Evolutionary conservation across 768 basidiomycete species (phyloP), one percentile per base, ranked within the genome.

Genomic region (Aureoboletus auriporus): DNA sequence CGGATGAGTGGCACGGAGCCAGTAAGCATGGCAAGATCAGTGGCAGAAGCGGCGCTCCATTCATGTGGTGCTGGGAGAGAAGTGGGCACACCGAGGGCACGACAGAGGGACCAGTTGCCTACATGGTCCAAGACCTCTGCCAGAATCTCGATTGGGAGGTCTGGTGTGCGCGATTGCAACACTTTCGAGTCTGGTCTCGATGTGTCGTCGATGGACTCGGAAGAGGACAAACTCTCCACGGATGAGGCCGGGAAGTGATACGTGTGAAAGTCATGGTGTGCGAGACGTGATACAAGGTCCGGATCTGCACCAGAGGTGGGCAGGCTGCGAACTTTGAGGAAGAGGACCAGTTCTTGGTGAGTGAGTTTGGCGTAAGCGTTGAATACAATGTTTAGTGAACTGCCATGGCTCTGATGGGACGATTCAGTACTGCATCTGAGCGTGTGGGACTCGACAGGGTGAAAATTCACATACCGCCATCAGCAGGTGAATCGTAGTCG

Each of bases 51-150:
- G 36, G 78, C 77, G 41, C 69, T 70, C 92, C 92, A 94, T 20
- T 84, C 82, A 6, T 71, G 66, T 9, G 89, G 89, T 26, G 72
- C 75, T 5, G 78, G 66, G 0, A 93, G 64, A 8, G 80, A 80
- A 6, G 88, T 88, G 10, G 83, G 86, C 1, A 92, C 71, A 16
- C 83, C 81, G 31, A 93, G 79, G 12, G 91, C 84, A 51, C 80
- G 84, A 11, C 84, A 74, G 8, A 94, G 80, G 57, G 92, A 86
- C 89, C 90, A 94, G 63, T 90, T 84, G 12, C 84, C 87, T 8
- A 89, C 65, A 55, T 85, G 79, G 49, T 91, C 86, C 66, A 91
- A 66, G 51, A 91, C 89, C 42, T 85, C 78, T 9, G 84, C 83
- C 26, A 91, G 65, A 35, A 92, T 76, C 63, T 92, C 89, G 46